These are phyloP conservation scores for Circinella minor DNA, from an alignment of 371 early-diverging fungal species.

Conservation along the genomic window DNA sequence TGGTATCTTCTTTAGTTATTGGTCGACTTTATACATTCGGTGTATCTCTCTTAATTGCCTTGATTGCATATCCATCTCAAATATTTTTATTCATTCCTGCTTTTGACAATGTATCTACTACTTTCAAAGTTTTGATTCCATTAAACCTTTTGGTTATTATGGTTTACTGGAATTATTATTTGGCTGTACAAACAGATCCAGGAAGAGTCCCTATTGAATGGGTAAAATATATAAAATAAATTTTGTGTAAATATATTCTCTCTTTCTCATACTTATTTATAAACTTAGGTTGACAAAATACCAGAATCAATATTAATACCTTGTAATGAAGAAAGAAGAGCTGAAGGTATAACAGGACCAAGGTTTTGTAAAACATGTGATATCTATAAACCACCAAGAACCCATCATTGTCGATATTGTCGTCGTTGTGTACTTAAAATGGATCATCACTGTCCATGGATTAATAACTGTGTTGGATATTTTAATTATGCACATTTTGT, in stretches of 20 bases:
- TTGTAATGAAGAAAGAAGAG: conserved; percentile 16
- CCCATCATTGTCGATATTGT: conserved; percentile 85
- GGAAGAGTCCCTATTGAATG: conserved; percentile 78
- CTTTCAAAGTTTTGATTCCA: conserved; percentile 38
- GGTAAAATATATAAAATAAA: conserved; percentile 42
- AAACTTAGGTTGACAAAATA: conserved; percentile 6
- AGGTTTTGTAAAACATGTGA: conserved; percentile 79
- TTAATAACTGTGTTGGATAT: conserved; percentile 96
- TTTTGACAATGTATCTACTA: conserved; percentile 18
- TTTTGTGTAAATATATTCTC: conserved; percentile 26
- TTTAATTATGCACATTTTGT: conserved; percentile 88
- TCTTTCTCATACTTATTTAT: too few species aligned
- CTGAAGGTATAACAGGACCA: conserved; percentile 48
- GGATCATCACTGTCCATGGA: conserved; percentile 98
- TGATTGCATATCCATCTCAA: conserved; percentile 49
- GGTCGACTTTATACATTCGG: conserved; percentile 43
- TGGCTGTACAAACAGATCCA: conserved; percentile 77
- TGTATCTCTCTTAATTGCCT: conserved; percentile 35
- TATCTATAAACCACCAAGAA: conserved; percentile 78
- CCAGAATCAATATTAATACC: conserved; percentile 22
- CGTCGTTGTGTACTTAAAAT: conserved; percentile 85
- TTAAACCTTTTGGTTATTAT: conserved; percentile 68
- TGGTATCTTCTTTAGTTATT: conserved; percentile 20
- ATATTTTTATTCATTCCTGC: conserved; percentile 31
- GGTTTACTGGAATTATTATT: conserved; percentile 81